Evolutionary conservation across 1,284 basidiomycete species (phyloP), one percentile per base, ranked within the genome.

Genomic region (Kalmanozyma brasiliensis): DNA sequence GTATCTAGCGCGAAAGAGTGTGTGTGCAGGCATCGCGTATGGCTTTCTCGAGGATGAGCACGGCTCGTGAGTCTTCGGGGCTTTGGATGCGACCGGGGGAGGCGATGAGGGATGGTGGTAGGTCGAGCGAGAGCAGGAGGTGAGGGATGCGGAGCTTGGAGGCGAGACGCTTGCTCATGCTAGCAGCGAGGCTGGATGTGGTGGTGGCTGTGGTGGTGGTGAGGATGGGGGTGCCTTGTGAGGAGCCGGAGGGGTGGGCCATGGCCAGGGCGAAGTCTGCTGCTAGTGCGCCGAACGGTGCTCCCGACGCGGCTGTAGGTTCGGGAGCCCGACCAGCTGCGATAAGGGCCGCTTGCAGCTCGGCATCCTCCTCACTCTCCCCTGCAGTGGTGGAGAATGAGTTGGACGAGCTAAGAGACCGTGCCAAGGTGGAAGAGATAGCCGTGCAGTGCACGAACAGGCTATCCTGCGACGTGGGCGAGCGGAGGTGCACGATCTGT

Each of bases 261-360:
- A 77, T 68, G n/a, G 73, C 64, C 8, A 75, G 66, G 13, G 59
- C 47, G 38, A 69, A 71, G 23, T 77, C 75, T 6, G 36, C 6
- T 2, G 55, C 43, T 1, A 75, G 55, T 14, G 32, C 16, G 3
- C 58, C 56, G 9, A 29, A 13, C 17, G 52, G 22, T 9, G 32
- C 9, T 37, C 14, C 10, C 14, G 34, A 17, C 17, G 26, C 10
- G 30, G 48, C 38, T 3, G 23, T 26, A n/a, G 43, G 29, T 14
- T 33, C 8, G 22, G n/a, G 5, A 11, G 42, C 5, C 2, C 66
- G 59, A 4, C 56, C 56, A 5, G 67, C 40, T 7, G 44, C 53
- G 3, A 17, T 23, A 2, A 62, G 51, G 16, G 71, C 71, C 2
- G 40, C 45, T 10, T 9, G 11, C 14, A 59, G 40, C 24, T 66